Base-by-base conservation (phyloP, 1,139 yeast genomes). In the Pichia sp. region DNA sequence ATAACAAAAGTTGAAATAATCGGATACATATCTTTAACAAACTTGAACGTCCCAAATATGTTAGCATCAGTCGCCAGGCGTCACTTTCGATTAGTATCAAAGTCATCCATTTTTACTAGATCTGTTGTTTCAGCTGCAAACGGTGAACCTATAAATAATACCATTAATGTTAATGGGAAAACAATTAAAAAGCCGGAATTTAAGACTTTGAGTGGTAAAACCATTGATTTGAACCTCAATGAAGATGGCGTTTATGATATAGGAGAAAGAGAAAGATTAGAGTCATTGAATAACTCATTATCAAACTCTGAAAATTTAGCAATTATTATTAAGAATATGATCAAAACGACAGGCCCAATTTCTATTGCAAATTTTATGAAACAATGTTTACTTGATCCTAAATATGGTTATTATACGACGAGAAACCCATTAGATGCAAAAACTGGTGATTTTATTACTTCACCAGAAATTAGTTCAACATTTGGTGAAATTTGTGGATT, bases 401-500 rank as follows among this genome's bases (percentile, higher is more conserved):
- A 75, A 6, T 77, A 73, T 51, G 96, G 96, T 0, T 87, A 87
- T 61, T 87, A 87, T 60, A 83, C 89, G 23, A 82, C 87, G 4
- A 67, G 82, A 54, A 81, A 86, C 55, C 95, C 95, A 0, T 68
- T 87, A 35, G 87, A 86, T 46, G 53, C 68, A 0, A 57, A 62
- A 11, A 50, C 47, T 3, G 95, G 95, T 5, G 96, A 87, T 62
- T 87, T 87, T 61, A 74, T 82, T 46, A 87, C 96, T 0, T 82
- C 92, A 0, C 96, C 96, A 0, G 96, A 87, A 63, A 85, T 87
- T 41, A 82, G 94, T 4, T 87, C 87, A 39, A 82, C 86, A 66
- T 87, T 87, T 68, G 96, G 96, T 10, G 96, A 87, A 59, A 76
- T 86, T 69, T 73, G 86, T 45, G 95, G 95, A 0, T 67, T 87